Conservation (phyloP, 2,329 filamentous ascomycete species). For the Hirsutella rhossiliensis region DNA sequence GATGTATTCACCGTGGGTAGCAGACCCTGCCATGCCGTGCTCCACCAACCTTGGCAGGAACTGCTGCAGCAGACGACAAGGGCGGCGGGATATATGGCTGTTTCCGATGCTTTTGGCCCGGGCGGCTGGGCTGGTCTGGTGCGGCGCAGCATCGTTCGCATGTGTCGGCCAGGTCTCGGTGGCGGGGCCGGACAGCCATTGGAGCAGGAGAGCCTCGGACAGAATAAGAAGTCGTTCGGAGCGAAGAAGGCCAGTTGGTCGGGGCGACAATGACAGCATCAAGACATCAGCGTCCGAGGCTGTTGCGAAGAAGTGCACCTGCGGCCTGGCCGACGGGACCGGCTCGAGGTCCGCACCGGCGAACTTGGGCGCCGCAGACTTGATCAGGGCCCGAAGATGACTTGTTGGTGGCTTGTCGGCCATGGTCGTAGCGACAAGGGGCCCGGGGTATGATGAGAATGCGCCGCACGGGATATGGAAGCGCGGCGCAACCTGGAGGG, state of each 20-base stretch:
- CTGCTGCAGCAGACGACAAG: conserved; percentile 10
- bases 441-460: neutral
- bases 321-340: conserved; percentile 23
- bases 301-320: conserved; percentile 29
- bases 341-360: conserved; percentile 12
- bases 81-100: neutral
- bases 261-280: conserved; percentile 29
- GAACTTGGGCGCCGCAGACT: conserved; percentile 11
- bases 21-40: conserved; percentile 18
- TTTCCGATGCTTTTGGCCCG: neutral
- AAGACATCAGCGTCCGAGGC: conserved; percentile 28
- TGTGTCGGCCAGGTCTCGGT: neutral
- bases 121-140: neutral
- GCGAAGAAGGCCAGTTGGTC: conserved; percentile 30
- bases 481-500: neutral
- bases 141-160: neutral
- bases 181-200: conserved; percentile 24
- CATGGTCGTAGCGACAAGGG: conserved; percentile 7
- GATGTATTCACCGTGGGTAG: conserved; percentile 26
- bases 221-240: conserved; percentile 30
- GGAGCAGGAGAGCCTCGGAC: conserved; percentile 31
- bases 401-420: conserved; percentile 10
- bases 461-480: neutral
- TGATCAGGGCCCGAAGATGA: conserved; percentile 13
- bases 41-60: conserved; percentile 29